These are phyloP conservation scores for Phytophthora ohioensis DNA, from an alignment of 352 stramenopile genomes.

Conservation along the genomic window DNA sequence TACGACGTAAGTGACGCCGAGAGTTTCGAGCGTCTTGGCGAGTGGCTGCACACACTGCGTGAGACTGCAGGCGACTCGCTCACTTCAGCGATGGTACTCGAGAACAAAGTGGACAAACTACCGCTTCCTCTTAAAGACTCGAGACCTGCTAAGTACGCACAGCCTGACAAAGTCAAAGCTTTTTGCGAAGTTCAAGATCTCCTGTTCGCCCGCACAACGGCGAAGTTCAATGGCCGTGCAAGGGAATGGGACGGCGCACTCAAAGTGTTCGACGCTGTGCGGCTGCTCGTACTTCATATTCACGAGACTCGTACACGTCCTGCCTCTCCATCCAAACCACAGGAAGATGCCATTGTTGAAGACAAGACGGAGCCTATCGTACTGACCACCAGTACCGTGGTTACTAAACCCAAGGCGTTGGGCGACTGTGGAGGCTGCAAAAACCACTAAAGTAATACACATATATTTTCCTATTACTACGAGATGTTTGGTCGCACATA, in stretches of 20 bases:
- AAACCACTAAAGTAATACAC: conserved; percentile 9
- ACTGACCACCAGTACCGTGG: conserved; percentile 9
- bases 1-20: conserved; percentile 92
- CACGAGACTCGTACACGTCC: conserved; percentile 41
- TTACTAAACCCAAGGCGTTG: conserved; percentile 8
- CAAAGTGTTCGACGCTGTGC: conserved; percentile 60
- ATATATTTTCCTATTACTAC: neutral
- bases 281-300: conserved; percentile 66
- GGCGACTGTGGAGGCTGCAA: conserved; percentile 35
- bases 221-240: conserved; percentile 68
- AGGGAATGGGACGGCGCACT: conserved; percentile 66
- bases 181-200: conserved; percentile 72
- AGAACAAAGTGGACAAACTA: conserved; percentile 92
- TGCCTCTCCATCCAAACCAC: conserved; percentile 2
- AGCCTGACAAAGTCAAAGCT: conserved; percentile 46
- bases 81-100: conserved; percentile 85
- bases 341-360: neutral
- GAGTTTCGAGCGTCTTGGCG: conserved; percentile 87
- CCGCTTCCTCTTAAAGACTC: conserved; percentile 9
- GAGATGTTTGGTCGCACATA: conserved; percentile 84
- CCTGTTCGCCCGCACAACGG: conserved; percentile 68
- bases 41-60: conserved; percentile 90
- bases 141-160: conserved; percentile 44
- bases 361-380: conserved; percentile 19
- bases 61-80: conserved; percentile 90